Base-by-base conservation (phyloP, 1,284 basidiomycete genomes). In the Bjerkandera adusta region DNA sequence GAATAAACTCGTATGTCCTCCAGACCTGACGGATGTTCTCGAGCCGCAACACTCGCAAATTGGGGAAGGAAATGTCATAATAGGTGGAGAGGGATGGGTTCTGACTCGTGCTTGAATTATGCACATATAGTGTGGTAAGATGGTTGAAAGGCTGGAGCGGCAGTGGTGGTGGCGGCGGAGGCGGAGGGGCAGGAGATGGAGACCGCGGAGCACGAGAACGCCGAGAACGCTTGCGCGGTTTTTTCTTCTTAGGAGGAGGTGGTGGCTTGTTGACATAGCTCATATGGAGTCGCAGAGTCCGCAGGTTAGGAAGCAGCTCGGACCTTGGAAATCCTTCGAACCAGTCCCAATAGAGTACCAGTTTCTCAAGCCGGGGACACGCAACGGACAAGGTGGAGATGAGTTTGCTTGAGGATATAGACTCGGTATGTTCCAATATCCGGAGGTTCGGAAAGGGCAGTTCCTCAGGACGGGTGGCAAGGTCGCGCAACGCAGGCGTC, bases 41-140 rank as follows among this genome's bases (percentile, higher is more conserved):
- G 6, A 51, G 29, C 10, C 26, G n/a, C 7, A 52, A 16, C 3
- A 49, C 47, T 13, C 26, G 35, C 8, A 52, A 18, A 20, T 46
- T 45, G 4, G 50, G 50, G 25, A 52, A 49, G 3, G 20, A 4
- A 24, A 48, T 21, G 16, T 22, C 11, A 12, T 7, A 39, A 22
- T 25, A 39, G 6, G 12, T 22, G 5, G 13, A n/a, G 12, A 39
- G 25, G 22, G 16, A 22, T n/a, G 25, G 5, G 13, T 13, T 26
- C 24, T 25, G 8, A 5, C 25, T 7, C 10, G 13, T 7, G 37
- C 29, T 11, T 30, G 27, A n/a, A n/a, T n/a, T n/a, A n/a, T n/a
- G n/a, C 5, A 39, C 25, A 12, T 12, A 18, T 7, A 43, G 33
- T 4, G 42, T 43, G 21, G 20, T 33, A 13, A 45, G 8, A 25